phyloP scores from a whole-genome alignment of 306 rosid species.

The Casuarina cunninghamiana region DNA sequence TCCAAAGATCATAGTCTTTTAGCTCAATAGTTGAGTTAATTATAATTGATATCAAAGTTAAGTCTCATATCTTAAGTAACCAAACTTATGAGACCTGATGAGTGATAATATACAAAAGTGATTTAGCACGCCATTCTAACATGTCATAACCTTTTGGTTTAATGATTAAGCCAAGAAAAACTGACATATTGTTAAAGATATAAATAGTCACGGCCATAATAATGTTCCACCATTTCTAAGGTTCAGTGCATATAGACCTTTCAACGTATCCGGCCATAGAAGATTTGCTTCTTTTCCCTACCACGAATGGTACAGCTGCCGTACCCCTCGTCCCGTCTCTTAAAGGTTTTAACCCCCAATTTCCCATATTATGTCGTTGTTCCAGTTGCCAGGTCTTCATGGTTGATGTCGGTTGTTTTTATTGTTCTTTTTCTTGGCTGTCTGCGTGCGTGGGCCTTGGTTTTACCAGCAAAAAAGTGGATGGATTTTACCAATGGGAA shows the following conservation, averaged over 20 bases:
- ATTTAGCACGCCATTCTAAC: too few relatives aligned
- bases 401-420: not conserved
- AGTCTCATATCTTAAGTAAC: too few relatives aligned
- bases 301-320: slow-evolving; percentile 1
- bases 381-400: not conserved
- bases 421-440: not conserved
- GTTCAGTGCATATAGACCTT: not conserved
- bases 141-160: too few relatives aligned
- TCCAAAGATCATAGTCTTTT: too few relatives aligned
- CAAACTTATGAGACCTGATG: too few relatives aligned
- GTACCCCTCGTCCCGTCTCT: not conserved
- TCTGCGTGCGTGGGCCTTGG: not conserved
- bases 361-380: not conserved
- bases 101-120: too few relatives aligned
- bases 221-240: not conserved
- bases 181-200: too few relatives aligned
- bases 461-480: not conserved
- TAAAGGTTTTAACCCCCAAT: not conserved
- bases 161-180: too few relatives aligned
- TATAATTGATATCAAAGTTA: too few relatives aligned
- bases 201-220: not conserved
- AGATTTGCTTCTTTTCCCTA: not conserved
- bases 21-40: too few relatives aligned
- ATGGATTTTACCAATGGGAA: not conserved
- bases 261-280: not conserved